Conservation (phyloP, 192 early-diverging fungal genomes). For the Coemansia sp. region DNA sequence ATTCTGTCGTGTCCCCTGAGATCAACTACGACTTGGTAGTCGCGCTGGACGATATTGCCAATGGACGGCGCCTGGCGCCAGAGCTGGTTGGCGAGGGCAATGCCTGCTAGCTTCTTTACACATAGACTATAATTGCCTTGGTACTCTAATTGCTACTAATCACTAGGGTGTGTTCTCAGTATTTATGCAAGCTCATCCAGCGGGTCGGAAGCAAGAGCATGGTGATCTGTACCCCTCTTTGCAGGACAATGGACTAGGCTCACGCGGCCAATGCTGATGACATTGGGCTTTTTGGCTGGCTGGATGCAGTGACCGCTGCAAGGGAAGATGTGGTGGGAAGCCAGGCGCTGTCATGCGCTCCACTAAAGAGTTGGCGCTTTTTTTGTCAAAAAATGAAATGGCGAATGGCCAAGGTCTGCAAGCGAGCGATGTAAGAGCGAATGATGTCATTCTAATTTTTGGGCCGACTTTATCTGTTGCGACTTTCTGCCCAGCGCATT, state of each 20-base stretch:
- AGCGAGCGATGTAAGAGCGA: neutral
- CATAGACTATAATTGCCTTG: too few relatives aligned
- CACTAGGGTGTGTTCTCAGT: neutral
- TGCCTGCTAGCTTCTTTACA: neutral
- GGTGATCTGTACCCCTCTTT: neutral
- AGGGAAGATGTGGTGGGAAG: neutral
- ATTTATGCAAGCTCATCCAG: neutral
- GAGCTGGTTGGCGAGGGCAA: constrained; percentile 35
- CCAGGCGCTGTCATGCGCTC: neutral
- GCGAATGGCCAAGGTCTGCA: neutral
- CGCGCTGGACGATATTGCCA: constrained; percentile 44
- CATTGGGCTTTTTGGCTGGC: constrained; percentile 2
- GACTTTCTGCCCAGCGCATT: neutral
- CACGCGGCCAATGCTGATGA: neutral
- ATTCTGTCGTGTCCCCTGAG: constrained; percentile 80
- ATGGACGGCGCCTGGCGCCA: constrained; percentile 31
- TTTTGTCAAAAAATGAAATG: neutral
- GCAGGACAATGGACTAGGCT: neutral
- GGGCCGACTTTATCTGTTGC: neutral
- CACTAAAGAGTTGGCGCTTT: neutral
- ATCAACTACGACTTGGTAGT: constrained; percentile 85
- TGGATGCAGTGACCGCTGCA: constrained; percentile 5
- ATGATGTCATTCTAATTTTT: neutral
- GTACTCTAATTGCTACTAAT: too few relatives aligned
- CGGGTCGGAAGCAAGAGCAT: neutral